phyloP scores from a whole-genome alignment of 2,329 filamentous ascomycete genomes.

The Lomentospora prolificans region DNA sequence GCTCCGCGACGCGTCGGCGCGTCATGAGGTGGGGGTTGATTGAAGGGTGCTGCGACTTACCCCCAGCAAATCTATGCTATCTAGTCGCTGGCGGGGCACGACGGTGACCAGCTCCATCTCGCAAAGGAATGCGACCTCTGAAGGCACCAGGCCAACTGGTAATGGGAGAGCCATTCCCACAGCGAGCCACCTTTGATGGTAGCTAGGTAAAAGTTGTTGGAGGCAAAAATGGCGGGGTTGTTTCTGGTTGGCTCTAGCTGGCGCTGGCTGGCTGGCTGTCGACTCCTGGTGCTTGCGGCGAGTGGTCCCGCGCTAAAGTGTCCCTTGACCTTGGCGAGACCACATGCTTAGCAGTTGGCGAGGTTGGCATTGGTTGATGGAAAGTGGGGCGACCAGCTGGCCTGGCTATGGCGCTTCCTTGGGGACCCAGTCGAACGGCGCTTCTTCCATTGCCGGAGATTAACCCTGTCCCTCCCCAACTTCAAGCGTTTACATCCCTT shows the following conservation, averaged over 20 bases:
- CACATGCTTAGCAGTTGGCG: too few species aligned
- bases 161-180: conserved; percentile 38
- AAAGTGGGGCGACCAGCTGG: too few species aligned
- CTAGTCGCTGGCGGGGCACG: conserved; percentile 81
- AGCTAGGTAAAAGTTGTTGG: background rate
- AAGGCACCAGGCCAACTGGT: conserved; percentile 56
- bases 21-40: conserved; percentile 9
- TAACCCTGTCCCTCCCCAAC: too few species aligned
- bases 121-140: conserved; percentile 87
- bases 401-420: too few species aligned
- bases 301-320: too few species aligned
- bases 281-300: too few species aligned
- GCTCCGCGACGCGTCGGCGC: background rate
- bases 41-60: conserved; percentile 44
- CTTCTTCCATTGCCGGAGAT: too few species aligned
- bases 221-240: background rate
- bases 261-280: too few species aligned
- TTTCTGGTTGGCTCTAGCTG: background rate
- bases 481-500: too few species aligned
- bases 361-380: too few species aligned
- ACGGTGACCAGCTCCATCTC: conserved; percentile 97
- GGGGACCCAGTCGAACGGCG: too few species aligned
- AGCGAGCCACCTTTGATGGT: background rate
- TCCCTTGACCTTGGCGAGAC: too few species aligned
- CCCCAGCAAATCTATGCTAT: conserved; percentile 72